Evolutionary conservation across 805 yeast species (phyloP).

Genomic region (Kockiozyma suomiensis): DNA sequence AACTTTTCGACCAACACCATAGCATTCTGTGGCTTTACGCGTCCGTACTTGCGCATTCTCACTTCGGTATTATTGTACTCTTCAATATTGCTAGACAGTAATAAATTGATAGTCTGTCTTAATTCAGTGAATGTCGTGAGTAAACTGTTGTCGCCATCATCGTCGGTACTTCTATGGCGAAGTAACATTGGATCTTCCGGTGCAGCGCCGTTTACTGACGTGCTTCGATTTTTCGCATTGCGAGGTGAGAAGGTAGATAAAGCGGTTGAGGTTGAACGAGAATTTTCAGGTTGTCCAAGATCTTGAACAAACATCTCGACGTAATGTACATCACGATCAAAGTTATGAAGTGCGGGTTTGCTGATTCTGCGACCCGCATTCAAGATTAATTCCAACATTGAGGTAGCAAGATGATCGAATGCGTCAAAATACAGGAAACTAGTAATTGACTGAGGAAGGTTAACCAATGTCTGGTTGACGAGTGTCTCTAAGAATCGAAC

Average conservation of each 20-base stretch:
- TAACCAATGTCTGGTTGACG: constrained; percentile 80
- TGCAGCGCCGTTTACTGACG: constrained; percentile 12
- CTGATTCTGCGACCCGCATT: constrained; percentile 58
- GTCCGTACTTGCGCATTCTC: constrained; percentile 68
- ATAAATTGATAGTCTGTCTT: constrained; percentile 74
- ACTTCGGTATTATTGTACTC: constrained; percentile 60
- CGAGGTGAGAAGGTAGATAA: neutral
- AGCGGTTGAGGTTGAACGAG: neutral
- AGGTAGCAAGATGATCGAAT: constrained; percentile 78
- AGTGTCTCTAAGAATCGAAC: constrained; percentile 82
- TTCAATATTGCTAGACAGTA: constrained; percentile 62
- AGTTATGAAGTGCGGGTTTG: constrained; percentile 65
- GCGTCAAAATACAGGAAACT: constrained; percentile 82
- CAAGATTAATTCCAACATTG: constrained; percentile 63
- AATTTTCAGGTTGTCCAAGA: constrained; percentile 29
- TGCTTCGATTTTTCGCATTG: neutral
- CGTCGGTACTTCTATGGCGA: constrained; percentile 24
- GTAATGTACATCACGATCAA: constrained; percentile 77
- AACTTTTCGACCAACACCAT: constrained; percentile 57
- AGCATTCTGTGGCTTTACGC: constrained; percentile 76
- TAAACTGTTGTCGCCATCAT: constrained; percentile 43
- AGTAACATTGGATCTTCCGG: neutral
- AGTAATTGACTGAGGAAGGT: constrained; percentile 75
- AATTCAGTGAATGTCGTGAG: constrained; percentile 76
- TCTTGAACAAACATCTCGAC: constrained; percentile 57